These are phyloP conservation scores for Pelargonium citronellum DNA, from an alignment of 441 rosid species.

Conservation along the genomic window DNA sequence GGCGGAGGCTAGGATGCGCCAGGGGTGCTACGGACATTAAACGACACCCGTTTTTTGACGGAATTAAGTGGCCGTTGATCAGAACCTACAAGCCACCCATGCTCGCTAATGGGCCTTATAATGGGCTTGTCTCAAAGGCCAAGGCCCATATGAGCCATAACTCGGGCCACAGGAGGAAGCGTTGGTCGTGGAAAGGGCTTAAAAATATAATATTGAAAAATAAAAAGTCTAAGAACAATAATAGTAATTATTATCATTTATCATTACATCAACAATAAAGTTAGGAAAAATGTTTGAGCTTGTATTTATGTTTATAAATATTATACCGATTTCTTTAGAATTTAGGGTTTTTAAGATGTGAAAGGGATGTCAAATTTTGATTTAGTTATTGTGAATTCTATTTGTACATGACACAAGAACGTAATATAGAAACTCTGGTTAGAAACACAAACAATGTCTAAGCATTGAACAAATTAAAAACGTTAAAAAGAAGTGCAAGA, in stretches of 20 bases:
- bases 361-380: no score
- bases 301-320: not conserved
- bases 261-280: slow-evolving; percentile 12
- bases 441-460: no score
- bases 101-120: slow-evolving; percentile 16
- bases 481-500: no score
- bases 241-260: slow-evolving; percentile 23
- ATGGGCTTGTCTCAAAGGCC: slow-evolving; percentile 28
- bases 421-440: no score
- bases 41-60: slow-evolving; percentile 52
- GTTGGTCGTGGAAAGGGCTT: slow-evolving; percentile 23
- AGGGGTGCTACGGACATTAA: slow-evolving; percentile 54
- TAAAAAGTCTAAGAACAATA: slow-evolving; percentile 15
- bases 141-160: slow-evolving; percentile 7
- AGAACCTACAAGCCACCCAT: slow-evolving; percentile 54
- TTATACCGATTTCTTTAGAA: not conserved
- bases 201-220: slow-evolving; percentile 16
- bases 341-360: no score
- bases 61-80: slow-evolving; percentile 62
- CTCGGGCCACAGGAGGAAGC: slow-evolving; percentile 16
- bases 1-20: slow-evolving; percentile 48
- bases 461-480: no score
- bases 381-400: no score
- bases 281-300: slow-evolving; percentile 6
- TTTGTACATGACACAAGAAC: no score